phyloP scores from a whole-genome alignment of 208 protist species.

The Leishmania martiniquensis region DNA sequence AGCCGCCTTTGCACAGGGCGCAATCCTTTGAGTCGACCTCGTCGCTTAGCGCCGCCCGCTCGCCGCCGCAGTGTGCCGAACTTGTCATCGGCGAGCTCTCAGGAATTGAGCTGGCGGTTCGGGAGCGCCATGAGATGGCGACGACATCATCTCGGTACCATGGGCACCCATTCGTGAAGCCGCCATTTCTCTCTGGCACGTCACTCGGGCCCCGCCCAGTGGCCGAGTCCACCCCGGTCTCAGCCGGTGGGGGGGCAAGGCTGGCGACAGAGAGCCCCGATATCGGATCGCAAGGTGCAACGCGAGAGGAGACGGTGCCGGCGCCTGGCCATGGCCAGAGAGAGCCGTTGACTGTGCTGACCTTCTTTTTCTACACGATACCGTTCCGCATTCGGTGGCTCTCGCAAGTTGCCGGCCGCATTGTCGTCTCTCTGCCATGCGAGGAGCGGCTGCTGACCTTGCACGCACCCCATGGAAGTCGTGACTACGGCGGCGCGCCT shows the following conservation, averaged over 20 bases:
- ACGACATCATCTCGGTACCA: not conserved
- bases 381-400: constrained; percentile 73
- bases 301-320: not conserved
- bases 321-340: not conserved
- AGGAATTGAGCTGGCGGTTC: constrained; percentile 31
- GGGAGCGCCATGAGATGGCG: constrained; percentile 1
- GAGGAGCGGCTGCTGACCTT: constrained; percentile 78
- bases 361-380: constrained; percentile 53
- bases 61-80: constrained; percentile 43
- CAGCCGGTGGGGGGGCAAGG: not conserved
- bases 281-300: not conserved
- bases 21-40: not conserved
- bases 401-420: constrained; percentile 18
- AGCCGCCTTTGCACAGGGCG: not conserved
- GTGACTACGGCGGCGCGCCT: not conserved
- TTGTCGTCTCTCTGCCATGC: constrained; percentile 74
- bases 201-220: not conserved
- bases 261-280: not conserved
- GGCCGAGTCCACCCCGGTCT: not conserved
- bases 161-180: not conserved
- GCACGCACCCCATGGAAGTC: constrained; percentile 20
- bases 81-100: constrained; percentile 56
- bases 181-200: constrained; percentile 9
- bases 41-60: not conserved
- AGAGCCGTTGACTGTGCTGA: constrained; percentile 3